A percentile compares a stretch with the other conserved stretches of the same genome.
Conservation (phyloP, 371 early-diverging fungal genomes). For the Racocetra persica region DNA sequence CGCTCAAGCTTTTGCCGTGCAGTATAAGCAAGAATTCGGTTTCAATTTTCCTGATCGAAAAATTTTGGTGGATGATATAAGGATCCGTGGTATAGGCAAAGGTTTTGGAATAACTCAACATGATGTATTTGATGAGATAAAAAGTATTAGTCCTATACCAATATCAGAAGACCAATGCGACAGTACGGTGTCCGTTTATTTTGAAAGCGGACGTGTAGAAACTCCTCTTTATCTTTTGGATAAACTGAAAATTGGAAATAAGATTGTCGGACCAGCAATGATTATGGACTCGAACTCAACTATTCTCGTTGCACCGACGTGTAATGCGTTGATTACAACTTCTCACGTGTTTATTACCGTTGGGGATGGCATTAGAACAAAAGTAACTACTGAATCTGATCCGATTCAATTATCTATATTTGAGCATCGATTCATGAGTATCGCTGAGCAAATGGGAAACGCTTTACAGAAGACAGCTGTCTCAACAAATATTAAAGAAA, state of each 20-base stretch:
- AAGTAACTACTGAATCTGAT: conserved; percentile 69
- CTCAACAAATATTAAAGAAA: conserved; percentile 97
- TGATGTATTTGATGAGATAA: conserved; percentile 37
- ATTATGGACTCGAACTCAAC: conserved; percentile 90
- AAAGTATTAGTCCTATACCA: background rate
- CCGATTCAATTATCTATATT: conserved; percentile 92
- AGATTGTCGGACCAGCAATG: conserved; percentile 85
- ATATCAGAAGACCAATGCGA: conserved; percentile 49
- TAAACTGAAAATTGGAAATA: conserved; percentile 67
- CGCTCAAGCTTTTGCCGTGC: conserved; percentile 63
- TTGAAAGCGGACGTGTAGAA: conserved; percentile 70
- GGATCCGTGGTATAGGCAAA: conserved; percentile 87
- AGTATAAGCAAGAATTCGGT: conserved; percentile 92
- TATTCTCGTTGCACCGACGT: conserved; percentile 85
- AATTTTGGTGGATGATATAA: conserved; percentile 91
- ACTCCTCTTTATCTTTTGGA: conserved; percentile 81
- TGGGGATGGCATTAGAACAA: conserved; percentile 50
- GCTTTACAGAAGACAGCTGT: conserved; percentile 94
- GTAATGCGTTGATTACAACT: conserved; percentile 77
- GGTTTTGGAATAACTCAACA: background rate
- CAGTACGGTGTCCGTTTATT: conserved; percentile 72
- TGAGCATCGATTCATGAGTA: conserved; percentile 96
- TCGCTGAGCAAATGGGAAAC: conserved; percentile 98
- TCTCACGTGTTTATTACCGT: conserved; percentile 79
- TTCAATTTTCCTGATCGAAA: conserved; percentile 83